A percentile compares a stretch with the other conserved stretches of the same genome.
Evolutionary conservation across 192 early-diverging fungal species (phyloP).

Genomic region (Rhizophagus sp.): DNA sequence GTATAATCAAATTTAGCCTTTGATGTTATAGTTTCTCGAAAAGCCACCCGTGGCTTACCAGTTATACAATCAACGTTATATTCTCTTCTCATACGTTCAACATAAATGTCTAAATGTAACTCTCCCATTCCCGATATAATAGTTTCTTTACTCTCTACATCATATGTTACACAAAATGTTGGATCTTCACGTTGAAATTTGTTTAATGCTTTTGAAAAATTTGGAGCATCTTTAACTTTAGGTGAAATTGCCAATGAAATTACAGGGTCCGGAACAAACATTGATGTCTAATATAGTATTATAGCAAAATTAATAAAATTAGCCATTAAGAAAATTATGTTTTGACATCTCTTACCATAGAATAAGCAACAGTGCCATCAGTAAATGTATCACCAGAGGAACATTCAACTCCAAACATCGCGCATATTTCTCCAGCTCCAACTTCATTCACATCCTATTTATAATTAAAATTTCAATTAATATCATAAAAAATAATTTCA

Average conservation of each 20-base stretch:
- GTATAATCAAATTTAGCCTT: constrained; percentile 89
- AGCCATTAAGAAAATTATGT: neutral
- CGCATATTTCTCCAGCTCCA: constrained; percentile 95
- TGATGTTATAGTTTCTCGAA: constrained; percentile 87
- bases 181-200: constrained; percentile 86
- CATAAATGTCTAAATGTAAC: constrained; percentile 88
- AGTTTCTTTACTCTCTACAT: constrained; percentile 81
- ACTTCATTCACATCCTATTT: constrained; percentile 82
- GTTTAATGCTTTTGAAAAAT: constrained; percentile 78
- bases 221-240: constrained; percentile 84
- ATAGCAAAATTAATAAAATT: neutral
- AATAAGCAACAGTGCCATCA: constrained; percentile 75
- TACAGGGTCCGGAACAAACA: constrained; percentile 97
- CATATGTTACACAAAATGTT: constrained; percentile 81
- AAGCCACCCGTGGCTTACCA: constrained; percentile 97
- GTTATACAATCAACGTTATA: constrained; percentile 94
- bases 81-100: constrained; percentile 98
- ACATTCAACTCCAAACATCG: constrained; percentile 97
- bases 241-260: constrained; percentile 92
- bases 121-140: constrained; percentile 91
- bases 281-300: constrained; percentile 68
- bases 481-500: neutral
- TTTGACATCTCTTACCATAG: constrained; percentile 62
- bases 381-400: constrained; percentile 97
- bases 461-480: neutral